Base-by-base conservation (phyloP, 768 basidiomycete genomes). In the Phaeotremella fagi region DNA sequence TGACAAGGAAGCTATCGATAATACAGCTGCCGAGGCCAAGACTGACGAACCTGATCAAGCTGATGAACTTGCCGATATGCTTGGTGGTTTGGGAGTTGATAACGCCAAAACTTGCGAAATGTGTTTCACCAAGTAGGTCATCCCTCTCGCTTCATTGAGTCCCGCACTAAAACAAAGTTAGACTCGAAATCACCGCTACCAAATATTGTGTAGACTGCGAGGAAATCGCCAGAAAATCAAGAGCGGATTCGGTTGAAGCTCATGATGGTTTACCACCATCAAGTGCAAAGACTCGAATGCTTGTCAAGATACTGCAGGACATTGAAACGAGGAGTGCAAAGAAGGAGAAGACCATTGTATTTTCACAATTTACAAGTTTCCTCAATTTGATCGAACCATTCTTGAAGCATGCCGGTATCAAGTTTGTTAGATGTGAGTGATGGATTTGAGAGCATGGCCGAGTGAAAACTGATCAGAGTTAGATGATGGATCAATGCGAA, bases 291-390 rank as follows among this genome's bases (percentile, higher is more conserved):
- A 88, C 90, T 48, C 80, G 85, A 27, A 90, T 86, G 80, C 80
- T 89, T 33, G 63, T 95, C 44, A 80, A 85, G 63, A 73, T 97
- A 9, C 76, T 99, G 36, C 62, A 76, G 11, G 79, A 83, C 16
- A 83, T 90, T 48, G 81, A 84, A 15, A 75, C 79, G 44, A 82
- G 47, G 79, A 82, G 11, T 75, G 81, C 14, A 71, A 79, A 15
- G 74, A 57, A 58, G 54, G 90, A 95, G 70, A 99, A 97, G 80
- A 94, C 91, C 0, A 98, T 98, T 59, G 84, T 99, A 20, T 98
- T 97, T 70, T 91, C 89, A 0, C 92, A 95, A 61, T 78, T 78
- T 61, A 97, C 94, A 0, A 81, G 48, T 83, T 77, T 80, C 86
- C 77, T 99, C 56, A 83, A 92, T 71, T 70, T 97, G 51, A 79